Conservation (phyloP, 1,284 basidiomycete genomes). For the Amanita bisporigera region DNA sequence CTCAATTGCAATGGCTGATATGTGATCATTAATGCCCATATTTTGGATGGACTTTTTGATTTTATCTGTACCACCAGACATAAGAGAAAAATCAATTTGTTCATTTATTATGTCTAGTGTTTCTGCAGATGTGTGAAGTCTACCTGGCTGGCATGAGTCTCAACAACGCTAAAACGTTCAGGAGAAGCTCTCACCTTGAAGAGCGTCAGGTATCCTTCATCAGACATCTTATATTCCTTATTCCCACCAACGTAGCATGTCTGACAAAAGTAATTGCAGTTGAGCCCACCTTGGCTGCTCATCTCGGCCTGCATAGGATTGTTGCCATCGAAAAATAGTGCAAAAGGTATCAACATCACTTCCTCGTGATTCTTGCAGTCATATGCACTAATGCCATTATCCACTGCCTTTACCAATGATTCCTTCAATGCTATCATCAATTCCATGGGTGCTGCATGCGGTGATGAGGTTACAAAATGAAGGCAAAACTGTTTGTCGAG, state of each 20-base stretch:
- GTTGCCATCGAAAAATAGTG: slow-evolving; percentile 48
- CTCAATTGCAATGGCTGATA: slow-evolving; percentile 1
- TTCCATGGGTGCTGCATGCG: slow-evolving; percentile 48
- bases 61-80: slow-evolving; percentile 1
- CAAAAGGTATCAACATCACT: slow-evolving; percentile 39
- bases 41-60: not conserved
- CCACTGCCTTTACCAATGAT: slow-evolving; percentile 35
- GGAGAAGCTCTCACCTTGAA: slow-evolving; percentile 10
- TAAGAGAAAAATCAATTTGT: slow-evolving; percentile 26
- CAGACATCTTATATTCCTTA: slow-evolving; percentile 11
- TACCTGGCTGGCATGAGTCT: too few species aligned
- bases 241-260: slow-evolving; percentile 41
- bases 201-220: not conserved
- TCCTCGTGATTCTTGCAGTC: slow-evolving; percentile 36
- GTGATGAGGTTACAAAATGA: slow-evolving; percentile 51
- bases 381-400: slow-evolving; percentile 45
- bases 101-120: slow-evolving; percentile 23
- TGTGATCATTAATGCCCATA: not conserved
- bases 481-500: slow-evolving; percentile 39
- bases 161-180: too few species aligned
- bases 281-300: slow-evolving; percentile 48
- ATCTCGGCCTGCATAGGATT: slow-evolving; percentile 56
- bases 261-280: slow-evolving; percentile 48
- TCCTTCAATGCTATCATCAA: slow-evolving; percentile 49
- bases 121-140: slow-evolving; percentile 19